Percentiles rank a stretch among this genome's conserved stretches.
phyloP scores from a whole-genome alignment of 2,329 filamentous ascomycete genomes.

The Pyrenophora seminiperda region DNA sequence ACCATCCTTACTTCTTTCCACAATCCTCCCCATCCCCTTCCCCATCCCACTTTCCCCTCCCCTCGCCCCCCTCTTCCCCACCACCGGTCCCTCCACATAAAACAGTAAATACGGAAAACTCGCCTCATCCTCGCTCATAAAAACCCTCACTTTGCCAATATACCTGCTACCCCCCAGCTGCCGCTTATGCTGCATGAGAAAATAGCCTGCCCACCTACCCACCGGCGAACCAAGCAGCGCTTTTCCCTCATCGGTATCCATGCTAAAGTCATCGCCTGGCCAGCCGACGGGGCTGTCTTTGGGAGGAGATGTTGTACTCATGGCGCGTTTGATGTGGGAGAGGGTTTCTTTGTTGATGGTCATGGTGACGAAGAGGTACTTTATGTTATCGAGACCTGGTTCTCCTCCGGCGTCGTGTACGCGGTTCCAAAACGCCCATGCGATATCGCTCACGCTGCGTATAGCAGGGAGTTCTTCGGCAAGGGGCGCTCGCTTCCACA shows the following conservation, averaged over 20 bases:
- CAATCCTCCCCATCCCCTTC: not conserved
- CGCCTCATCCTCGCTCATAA: conserved; percentile 14
- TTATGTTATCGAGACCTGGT: conserved; percentile 22
- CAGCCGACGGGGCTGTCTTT: conserved; percentile 12
- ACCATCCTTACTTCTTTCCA: conserved; percentile 1
- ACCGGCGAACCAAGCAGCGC: conserved; percentile 23
- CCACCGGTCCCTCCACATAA: conserved; percentile 2
- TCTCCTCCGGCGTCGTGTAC: not conserved
- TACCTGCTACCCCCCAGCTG: conserved; percentile 16
- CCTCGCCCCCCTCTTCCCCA: not conserved
- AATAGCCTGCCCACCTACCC: conserved; percentile 22
- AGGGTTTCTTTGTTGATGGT: conserved; percentile 22
- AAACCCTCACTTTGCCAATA: conserved; percentile 20
- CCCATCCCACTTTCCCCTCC: not conserved
- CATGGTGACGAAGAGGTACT: conserved; percentile 23
- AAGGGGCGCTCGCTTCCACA: conserved; percentile 13
- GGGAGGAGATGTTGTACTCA: conserved; percentile 8
- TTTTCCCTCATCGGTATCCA: conserved; percentile 22
- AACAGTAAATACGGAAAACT: conserved; percentile 22
- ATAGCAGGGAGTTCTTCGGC: conserved; percentile 23
- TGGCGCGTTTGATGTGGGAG: conserved; percentile 15
- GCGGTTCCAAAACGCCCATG: conserved; percentile 30
- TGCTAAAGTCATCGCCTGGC: conserved; percentile 25
- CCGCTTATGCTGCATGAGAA: conserved; percentile 21
- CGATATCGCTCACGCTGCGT: conserved; percentile 22